phyloP scores from a whole-genome alignment of 1,284 basidiomycete species.

The Trichosporon coremiiforme region DNA sequence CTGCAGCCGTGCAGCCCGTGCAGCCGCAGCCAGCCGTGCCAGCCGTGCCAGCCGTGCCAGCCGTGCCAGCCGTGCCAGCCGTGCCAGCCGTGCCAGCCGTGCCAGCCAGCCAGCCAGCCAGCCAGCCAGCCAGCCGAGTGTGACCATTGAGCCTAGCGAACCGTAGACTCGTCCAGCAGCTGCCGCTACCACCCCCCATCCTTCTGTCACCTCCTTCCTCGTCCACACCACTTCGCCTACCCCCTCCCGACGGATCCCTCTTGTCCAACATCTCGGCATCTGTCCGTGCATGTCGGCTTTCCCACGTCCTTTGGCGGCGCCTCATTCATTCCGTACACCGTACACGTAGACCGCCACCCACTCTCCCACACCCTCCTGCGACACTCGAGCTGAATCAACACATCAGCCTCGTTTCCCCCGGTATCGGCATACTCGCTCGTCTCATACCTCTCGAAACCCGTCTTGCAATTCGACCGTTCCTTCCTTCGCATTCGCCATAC shows the following conservation, averaged over 20 bases:
- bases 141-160: neutral
- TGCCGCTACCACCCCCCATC: neutral
- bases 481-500: neutral
- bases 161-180: neutral
- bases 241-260: neutral
- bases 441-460: neutral
- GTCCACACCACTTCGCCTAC: neutral
- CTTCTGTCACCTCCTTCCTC: neutral
- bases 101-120: too few relatives aligned
- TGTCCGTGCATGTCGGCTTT: neutral
- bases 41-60: too few relatives aligned
- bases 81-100: too few relatives aligned
- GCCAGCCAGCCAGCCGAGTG: too few relatives aligned
- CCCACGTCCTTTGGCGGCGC: neutral
- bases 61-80: too few relatives aligned
- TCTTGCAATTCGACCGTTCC: neutral
- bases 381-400: neutral
- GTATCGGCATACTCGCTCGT: neutral
- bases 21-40: too few relatives aligned
- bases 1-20: neutral
- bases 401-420: neutral
- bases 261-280: neutral
- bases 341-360: conserved; percentile 18
- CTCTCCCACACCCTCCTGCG: neutral
- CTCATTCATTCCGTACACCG: neutral